phyloP scores from a whole-genome alignment of 495 filamentous ascomycete species.

The Lophiostoma macrostomum region DNA sequence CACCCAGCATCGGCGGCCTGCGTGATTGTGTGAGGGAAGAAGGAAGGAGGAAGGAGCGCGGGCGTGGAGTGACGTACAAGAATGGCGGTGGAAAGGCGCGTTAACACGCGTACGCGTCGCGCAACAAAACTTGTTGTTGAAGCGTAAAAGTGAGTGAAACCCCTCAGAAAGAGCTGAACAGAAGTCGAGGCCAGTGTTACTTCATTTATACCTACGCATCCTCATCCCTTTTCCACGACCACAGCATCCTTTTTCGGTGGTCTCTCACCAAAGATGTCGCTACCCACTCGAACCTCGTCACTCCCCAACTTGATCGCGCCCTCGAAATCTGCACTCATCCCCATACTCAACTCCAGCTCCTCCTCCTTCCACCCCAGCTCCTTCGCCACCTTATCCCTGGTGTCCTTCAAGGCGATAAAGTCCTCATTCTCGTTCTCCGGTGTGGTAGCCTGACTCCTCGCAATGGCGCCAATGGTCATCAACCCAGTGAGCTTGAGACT shows the following conservation, averaged over 20 bases:
- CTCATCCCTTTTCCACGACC: constrained; percentile 39
- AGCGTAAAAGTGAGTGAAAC: not conserved
- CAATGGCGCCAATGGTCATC: constrained; percentile 97
- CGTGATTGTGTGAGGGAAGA: too few relatives aligned
- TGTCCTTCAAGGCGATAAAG: constrained; percentile 66
- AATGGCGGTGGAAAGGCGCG: too few relatives aligned
- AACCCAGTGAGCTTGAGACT: constrained; percentile 72
- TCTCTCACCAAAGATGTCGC: constrained; percentile 84
- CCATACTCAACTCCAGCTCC: constrained; percentile 65
- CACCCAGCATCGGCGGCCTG: too few relatives aligned
- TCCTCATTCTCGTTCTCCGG: constrained; percentile 83
- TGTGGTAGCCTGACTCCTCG: constrained; percentile 66
- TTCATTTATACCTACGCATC: not conserved
- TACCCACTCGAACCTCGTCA: constrained; percentile 92
- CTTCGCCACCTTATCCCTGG: constrained; percentile 60
- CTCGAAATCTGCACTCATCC: constrained; percentile 95
- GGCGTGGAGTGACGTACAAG: too few relatives aligned
- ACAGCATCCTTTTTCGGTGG: constrained; percentile 70
- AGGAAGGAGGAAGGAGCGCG: too few relatives aligned
- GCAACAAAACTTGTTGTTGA: too few relatives aligned
- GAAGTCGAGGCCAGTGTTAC: not conserved
- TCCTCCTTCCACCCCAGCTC: constrained; percentile 49
- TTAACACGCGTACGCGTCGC: too few relatives aligned
- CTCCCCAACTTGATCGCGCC: constrained; percentile 80
- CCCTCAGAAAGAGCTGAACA: not conserved